These are phyloP conservation scores for Arthrinium puccinioides DNA, from an alignment of 2,329 filamentous ascomycete genomes.

Conservation along the genomic window DNA sequence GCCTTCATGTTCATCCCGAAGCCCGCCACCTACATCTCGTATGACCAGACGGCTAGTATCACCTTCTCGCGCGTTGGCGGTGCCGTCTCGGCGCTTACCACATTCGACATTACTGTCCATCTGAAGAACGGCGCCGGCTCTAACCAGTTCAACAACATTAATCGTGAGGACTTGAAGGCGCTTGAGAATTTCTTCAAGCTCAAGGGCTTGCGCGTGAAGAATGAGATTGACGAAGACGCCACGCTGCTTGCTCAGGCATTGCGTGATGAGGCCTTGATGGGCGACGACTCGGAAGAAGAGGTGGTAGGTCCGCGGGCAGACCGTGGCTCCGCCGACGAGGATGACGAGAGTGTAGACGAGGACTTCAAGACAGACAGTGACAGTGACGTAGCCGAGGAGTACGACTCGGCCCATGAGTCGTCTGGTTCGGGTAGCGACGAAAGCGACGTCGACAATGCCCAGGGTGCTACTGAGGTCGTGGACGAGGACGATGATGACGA, in stretches of 20 bases:
- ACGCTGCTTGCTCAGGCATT: constrained; percentile 73
- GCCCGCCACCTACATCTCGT: constrained; percentile 92
- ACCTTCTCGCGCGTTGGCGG: constrained; percentile 95
- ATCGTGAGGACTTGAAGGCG: constrained; percentile 91
- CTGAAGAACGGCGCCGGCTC: constrained; percentile 83
- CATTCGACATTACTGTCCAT: constrained; percentile 92
- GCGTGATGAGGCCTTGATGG: constrained; percentile 65
- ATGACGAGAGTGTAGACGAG: constrained; percentile 91
- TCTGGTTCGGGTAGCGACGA: constrained; percentile 65
- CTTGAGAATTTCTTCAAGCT: constrained; percentile 97
- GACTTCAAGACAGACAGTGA: constrained; percentile 92
- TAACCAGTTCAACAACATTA: constrained; percentile 98
- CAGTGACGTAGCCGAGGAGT: constrained; percentile 94
- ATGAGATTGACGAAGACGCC: constrained; percentile 95
- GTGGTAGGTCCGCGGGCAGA: constrained; percentile 64
- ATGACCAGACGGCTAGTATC: constrained; percentile 85
- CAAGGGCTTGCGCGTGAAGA: constrained; percentile 93
- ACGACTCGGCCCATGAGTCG: constrained; percentile 84
- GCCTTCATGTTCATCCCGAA: constrained; percentile 99
- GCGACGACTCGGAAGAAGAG: constrained; percentile 73
- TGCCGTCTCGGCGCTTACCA: constrained; percentile 86
- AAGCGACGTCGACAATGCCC: constrained; percentile 49
- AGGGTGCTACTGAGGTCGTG: constrained; percentile 40
- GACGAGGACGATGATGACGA: constrained; percentile 33
- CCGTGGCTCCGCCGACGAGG: constrained; percentile 89